Percentiles rank a stretch among this genome's conserved stretches.
Evolutionary conservation across 2,329 filamentous ascomycete genomes (phyloP).

Genomic region (Cercospora citrullina): DNA sequence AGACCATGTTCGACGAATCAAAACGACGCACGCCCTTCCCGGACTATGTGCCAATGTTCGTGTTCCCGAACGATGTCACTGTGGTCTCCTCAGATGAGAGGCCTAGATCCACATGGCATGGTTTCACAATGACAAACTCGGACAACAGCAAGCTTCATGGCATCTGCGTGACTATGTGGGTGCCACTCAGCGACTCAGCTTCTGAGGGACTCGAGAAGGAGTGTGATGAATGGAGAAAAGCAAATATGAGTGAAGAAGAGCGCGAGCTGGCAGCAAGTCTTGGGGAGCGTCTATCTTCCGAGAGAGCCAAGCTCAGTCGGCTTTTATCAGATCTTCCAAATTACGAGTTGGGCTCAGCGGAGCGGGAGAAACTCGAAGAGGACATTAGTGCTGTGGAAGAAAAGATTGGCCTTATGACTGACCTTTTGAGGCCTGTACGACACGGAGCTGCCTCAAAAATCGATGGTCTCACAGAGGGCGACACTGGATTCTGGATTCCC

Average conservation of each 20-base stretch:
- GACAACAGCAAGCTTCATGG: constrained; percentile 92
- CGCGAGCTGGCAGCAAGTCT: constrained; percentile 88
- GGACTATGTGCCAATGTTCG: constrained; percentile 98
- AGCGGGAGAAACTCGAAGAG: constrained; percentile 83
- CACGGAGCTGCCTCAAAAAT: constrained; percentile 97
- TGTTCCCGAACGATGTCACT: constrained; percentile 96
- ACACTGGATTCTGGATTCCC: constrained; percentile 94
- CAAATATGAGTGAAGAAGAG: constrained; percentile 86
- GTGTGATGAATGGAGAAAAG: constrained; percentile 53
- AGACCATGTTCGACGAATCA: constrained; percentile 75
- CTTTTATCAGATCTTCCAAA: constrained; percentile 80
- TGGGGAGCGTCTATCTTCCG: constrained; percentile 80
- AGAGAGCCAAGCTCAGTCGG: constrained; percentile 86
- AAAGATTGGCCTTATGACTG: constrained; percentile 95
- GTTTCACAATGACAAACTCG: constrained; percentile 94
- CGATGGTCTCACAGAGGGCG: constrained; percentile 90
- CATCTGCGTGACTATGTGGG: constrained; percentile 90
- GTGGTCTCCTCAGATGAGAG: constrained; percentile 94
- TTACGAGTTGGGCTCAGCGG: constrained; percentile 75
- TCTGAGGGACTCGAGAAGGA: constrained; percentile 77
- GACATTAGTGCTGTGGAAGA: constrained; percentile 95
- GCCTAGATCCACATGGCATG: constrained; percentile 96
- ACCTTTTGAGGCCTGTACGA: constrained; percentile 85
- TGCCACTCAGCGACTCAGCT: constrained; percentile 75
- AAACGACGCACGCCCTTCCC: constrained; percentile 83